Percentiles rank a stretch among this genome's conserved stretches.
phyloP scores from a whole-genome alignment of 2,329 filamentous ascomycete genomes.

The Westerdykella sp. region DNA sequence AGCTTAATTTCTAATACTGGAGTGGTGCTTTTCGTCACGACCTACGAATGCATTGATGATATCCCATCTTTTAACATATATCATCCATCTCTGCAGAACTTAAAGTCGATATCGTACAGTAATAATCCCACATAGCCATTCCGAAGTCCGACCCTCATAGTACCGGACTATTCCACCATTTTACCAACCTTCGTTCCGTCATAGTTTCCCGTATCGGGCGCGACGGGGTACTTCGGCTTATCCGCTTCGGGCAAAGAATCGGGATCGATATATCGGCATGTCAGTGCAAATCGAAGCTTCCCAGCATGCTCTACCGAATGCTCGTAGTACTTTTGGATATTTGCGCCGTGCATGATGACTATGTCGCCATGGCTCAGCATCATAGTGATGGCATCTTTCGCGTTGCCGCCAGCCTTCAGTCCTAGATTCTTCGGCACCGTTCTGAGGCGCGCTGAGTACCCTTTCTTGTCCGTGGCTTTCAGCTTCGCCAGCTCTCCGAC shows the following conservation, averaged over 20 bases:
- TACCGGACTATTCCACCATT: background rate
- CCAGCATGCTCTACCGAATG: conserved; percentile 50
- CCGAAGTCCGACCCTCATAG: too few species aligned
- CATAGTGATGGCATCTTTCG: conserved; percentile 40
- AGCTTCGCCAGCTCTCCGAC: conserved; percentile 25
- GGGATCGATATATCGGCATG: conserved; percentile 48
- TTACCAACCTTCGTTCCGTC: conserved; percentile 21
- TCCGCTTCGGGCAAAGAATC: conserved; percentile 39
- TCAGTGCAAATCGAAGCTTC: conserved; percentile 52
- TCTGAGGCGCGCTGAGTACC: conserved; percentile 23
- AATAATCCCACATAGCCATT: too few species aligned
- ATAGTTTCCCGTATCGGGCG: conserved; percentile 31
- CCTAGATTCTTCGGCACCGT: conserved; percentile 35
- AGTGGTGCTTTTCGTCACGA: too few species aligned
- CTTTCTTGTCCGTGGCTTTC: conserved; percentile 10
- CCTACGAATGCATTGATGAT: too few species aligned
- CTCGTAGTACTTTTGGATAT: conserved; percentile 56
- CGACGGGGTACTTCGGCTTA: conserved; percentile 35
- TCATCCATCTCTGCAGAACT: too few species aligned
- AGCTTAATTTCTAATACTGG: too few species aligned
- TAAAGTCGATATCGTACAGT: too few species aligned
- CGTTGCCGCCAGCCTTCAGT: conserved; percentile 24
- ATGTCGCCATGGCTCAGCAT: conserved; percentile 58
- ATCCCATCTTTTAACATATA: too few species aligned
- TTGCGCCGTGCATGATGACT: conserved; percentile 56